Evolutionary conservation across 1,284 basidiomycete species (phyloP).

Genomic region (Xerocomus subilludens): DNA sequence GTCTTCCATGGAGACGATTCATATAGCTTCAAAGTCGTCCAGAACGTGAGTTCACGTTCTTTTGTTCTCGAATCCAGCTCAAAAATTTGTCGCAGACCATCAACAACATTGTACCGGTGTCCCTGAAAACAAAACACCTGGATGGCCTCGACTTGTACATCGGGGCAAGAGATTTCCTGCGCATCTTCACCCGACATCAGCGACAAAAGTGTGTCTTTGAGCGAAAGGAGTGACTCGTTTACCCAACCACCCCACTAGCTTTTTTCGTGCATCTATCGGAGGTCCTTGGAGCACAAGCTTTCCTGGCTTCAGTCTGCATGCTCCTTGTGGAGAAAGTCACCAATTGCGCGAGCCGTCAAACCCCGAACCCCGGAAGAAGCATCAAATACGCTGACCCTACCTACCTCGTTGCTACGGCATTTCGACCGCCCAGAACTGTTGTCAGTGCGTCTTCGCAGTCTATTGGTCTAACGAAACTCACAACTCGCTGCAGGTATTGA

Average conservation of each 20-base stretch:
- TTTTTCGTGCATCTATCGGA: constrained; percentile 95
- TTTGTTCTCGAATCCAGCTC: constrained; percentile 9
- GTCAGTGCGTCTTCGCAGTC: constrained; percentile 55
- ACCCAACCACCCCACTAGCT: constrained; percentile 56
- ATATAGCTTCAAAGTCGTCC: constrained; percentile 94
- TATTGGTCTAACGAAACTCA: constrained; percentile 33
- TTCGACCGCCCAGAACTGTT: constrained; percentile 66
- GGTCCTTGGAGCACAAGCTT: constrained; percentile 83
- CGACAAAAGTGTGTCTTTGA: constrained; percentile 72
- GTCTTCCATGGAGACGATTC: constrained; percentile 97
- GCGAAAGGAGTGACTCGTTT: constrained; percentile 14
- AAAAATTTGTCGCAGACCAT: constrained; percentile 72
- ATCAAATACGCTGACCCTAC: constrained; percentile 70
- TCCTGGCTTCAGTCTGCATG: constrained; percentile 87
- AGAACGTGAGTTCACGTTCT: constrained; percentile 68
- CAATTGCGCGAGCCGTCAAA: constrained; percentile 77
- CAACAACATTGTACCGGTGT: constrained; percentile 92
- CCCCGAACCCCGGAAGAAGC: constrained; percentile 67
- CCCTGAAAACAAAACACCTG: constrained; percentile 69
- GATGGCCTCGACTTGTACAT: constrained; percentile 71
- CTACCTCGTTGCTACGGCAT: constrained; percentile 73
- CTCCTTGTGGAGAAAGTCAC: constrained; percentile 85
- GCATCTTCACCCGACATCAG: constrained; percentile 90
- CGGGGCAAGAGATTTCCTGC: constrained; percentile 77
- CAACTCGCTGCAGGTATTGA: constrained; percentile 63